A percentile compares a stretch with the other conserved stretches of the same genome.
These are phyloP conservation scores for Pichia cactophila DNA, from an alignment of 1,139 yeast species.

Conservation along the genomic window DNA sequence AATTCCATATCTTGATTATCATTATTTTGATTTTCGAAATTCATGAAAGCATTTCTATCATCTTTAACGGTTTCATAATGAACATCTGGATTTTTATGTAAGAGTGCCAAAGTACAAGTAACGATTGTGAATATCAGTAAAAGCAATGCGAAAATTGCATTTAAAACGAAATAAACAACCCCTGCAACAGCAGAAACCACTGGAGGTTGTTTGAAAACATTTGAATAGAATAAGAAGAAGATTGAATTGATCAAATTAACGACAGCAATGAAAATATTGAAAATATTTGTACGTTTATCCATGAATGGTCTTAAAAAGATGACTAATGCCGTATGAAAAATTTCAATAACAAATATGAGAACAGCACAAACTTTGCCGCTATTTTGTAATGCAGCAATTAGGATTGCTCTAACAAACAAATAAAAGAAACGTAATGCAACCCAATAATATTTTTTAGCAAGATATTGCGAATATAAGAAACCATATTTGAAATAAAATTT, in stretches of 20 bases:
- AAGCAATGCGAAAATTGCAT: conserved; percentile 82
- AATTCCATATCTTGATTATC: conserved; percentile 62
- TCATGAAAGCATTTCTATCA: conserved; percentile 86
- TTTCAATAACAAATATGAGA: conserved; percentile 67
- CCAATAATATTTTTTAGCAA: conserved; percentile 85
- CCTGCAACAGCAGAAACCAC: conserved; percentile 90
- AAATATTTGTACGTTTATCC: conserved; percentile 90
- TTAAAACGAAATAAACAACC: conserved; percentile 79
- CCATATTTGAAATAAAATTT: conserved; percentile 82
- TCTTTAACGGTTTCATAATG: conserved; percentile 96
- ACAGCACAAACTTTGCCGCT: conserved; percentile 79
- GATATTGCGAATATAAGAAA: conserved; percentile 81
- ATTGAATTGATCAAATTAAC: conserved; percentile 76
- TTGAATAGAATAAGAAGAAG: conserved; percentile 83
- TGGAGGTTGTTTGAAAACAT: conserved; percentile 74
- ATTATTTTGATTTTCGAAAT: conserved; percentile 36
- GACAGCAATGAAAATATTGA: conserved; percentile 78
- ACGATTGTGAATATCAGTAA: conserved; percentile 78
- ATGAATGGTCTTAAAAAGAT: conserved; percentile 79
- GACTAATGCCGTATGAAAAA: conserved; percentile 53
- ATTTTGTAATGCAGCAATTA: conserved; percentile 79
- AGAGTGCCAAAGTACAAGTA: conserved; percentile 75
- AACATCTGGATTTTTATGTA: conserved; percentile 90
- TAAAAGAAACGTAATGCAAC: conserved; percentile 57
- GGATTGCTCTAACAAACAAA: conserved; percentile 64